Percentiles rank a stretch among this genome's conserved stretches.
Evolutionary conservation across 1,284 basidiomycete genomes (phyloP).

Genomic region (Fomitiporia mediterranea): DNA sequence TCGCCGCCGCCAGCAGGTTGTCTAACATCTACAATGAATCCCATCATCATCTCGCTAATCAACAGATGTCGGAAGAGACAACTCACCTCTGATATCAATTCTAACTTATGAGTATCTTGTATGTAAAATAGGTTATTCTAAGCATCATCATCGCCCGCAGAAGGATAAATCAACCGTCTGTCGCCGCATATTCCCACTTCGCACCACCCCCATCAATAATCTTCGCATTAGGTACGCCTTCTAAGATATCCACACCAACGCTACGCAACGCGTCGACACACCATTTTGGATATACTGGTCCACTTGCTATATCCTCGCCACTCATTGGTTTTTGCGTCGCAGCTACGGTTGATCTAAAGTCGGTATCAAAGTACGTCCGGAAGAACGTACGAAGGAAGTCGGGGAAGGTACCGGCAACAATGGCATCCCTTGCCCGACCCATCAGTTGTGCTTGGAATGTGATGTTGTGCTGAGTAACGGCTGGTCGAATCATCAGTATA

Average conservation of each 20-base stretch:
- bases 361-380: slow-evolving; percentile 60
- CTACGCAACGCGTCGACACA: slow-evolving; percentile 72
- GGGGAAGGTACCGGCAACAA: slow-evolving; percentile 70
- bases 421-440: slow-evolving; percentile 74
- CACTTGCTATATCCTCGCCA: not conserved
- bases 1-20: not conserved
- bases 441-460: slow-evolving; percentile 79
- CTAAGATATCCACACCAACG: slow-evolving; percentile 71
- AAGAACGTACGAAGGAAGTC: slow-evolving; percentile 72
- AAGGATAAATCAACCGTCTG: not conserved
- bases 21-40: not conserved
- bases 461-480: slow-evolving; percentile 75
- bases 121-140: not conserved
- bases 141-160: slow-evolving; percentile 16
- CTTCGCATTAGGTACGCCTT: slow-evolving; percentile 40
- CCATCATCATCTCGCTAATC: not conserved
- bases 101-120: not conserved
- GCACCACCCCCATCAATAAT: slow-evolving; percentile 58
- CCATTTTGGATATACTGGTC: slow-evolving; percentile 70
- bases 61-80: no score
- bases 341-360: slow-evolving; percentile 9
- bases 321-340: not conserved
- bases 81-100: no score
- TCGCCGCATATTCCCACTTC: slow-evolving; percentile 65
- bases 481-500: slow-evolving; percentile 33